A percentile compares a stretch with the other conserved stretches of the same genome.
phyloP scores from a whole-genome alignment of 768 basidiomycete species.

The Lentinula lateritia region DNA sequence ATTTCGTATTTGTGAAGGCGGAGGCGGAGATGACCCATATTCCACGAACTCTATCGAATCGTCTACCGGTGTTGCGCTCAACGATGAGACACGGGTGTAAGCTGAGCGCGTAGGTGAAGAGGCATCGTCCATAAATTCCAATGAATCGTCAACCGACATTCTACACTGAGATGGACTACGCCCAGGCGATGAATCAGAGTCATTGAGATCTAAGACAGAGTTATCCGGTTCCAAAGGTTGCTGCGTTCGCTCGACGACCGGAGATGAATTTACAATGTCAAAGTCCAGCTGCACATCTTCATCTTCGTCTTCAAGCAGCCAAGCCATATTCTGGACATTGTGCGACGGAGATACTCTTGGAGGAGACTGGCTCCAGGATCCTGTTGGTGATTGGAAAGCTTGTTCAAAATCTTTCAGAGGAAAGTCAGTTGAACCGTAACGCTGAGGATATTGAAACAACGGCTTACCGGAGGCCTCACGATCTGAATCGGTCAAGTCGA shows the following conservation, averaged over 20 bases:
- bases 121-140: slow-evolving; percentile 20
- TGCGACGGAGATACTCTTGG: neutral
- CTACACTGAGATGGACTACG: neutral
- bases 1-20: neutral
- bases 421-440: neutral
- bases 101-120: slow-evolving; percentile 1
- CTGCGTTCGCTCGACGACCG: slow-evolving; percentile 13
- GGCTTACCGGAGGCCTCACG: slow-evolving; percentile 5
- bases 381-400: neutral
- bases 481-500: slow-evolving; percentile 17
- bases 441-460: neutral
- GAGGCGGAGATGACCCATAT: neutral
- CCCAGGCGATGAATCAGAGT: neutral
- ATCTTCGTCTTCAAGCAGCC: slow-evolving; percentile 55
- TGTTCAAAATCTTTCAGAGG: neutral
- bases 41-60: slow-evolving; percentile 18
- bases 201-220: neutral
- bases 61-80: slow-evolving; percentile 3
- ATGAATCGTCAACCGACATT: slow-evolving; percentile 15
- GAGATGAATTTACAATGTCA: slow-evolving; percentile 49
- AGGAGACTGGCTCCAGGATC: neutral
- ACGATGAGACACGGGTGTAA: too few species aligned
- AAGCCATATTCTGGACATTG: slow-evolving; percentile 42
- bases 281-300: slow-evolving; percentile 49
- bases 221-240: neutral